A percentile compares a stretch with the other conserved stretches of the same genome.
Conservation (phyloP, 345 rosid species). For the Salix udensis region DNA sequence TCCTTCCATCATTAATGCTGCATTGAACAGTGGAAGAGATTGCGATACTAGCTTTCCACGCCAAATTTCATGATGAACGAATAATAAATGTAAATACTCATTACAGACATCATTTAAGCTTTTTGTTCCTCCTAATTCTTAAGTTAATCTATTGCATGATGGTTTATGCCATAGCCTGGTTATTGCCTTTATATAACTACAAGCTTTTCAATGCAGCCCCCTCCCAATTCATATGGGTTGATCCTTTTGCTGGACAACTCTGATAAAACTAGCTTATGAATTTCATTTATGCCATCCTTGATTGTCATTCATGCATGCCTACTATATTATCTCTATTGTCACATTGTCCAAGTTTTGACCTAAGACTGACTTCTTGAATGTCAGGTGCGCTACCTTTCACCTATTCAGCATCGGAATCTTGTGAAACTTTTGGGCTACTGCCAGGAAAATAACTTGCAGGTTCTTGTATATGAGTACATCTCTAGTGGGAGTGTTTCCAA, state of each 20-base stretch:
- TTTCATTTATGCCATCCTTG: background rate
- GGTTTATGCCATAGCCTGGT: background rate
- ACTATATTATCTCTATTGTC: conserved; percentile 2
- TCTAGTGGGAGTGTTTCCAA: conserved; percentile 97
- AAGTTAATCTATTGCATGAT: background rate
- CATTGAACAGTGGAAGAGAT: conserved; percentile 1
- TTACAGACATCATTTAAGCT: background rate
- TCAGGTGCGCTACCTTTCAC: conserved; percentile 81
- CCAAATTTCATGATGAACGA: background rate
- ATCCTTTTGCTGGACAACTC: background rate
- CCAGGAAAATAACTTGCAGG: conserved; percentile 75
- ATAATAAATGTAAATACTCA: conserved; percentile 3
- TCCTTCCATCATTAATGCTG: background rate
- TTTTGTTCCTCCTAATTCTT: background rate
- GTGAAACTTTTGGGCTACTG: conserved; percentile 89
- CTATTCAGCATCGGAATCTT: conserved; percentile 79
- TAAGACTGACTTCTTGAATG: conserved; percentile 12
- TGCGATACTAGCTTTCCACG: background rate
- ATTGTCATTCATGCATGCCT: background rate
- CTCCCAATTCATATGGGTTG: background rate
- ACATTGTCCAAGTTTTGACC: conserved; percentile 15
- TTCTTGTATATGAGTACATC: conserved; percentile 79
- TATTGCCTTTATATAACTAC: background rate
- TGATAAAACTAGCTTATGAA: conserved; percentile 2
- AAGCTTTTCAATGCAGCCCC: background rate